Conservation (phyloP, 768 basidiomycete genomes). For the Solioccasus polychromus region DNA sequence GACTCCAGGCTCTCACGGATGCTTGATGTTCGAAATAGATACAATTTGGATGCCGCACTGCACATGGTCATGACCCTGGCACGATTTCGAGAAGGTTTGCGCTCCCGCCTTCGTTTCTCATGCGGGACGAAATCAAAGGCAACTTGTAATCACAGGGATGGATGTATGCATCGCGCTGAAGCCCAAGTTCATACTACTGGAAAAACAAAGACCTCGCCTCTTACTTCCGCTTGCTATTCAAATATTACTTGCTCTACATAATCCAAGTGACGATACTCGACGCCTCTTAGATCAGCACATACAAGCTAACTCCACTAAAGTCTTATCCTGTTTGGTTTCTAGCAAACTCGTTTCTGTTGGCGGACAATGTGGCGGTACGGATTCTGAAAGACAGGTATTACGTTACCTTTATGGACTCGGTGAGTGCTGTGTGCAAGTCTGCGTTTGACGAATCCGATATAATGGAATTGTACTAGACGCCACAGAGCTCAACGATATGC, state of each 20-base stretch:
- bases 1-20: slow-evolving; percentile 11
- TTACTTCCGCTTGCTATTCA: slow-evolving; percentile 23
- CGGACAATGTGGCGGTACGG: too few relatives aligned
- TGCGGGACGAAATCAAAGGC: too few relatives aligned
- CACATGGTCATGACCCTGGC: slow-evolving; percentile 17
- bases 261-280: slow-evolving; percentile 4
- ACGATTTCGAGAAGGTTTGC: slow-evolving; percentile 14
- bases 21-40: slow-evolving; percentile 13
- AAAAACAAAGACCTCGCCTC: slow-evolving; percentile 1
- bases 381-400: not conserved
- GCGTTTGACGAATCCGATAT: too few relatives aligned
- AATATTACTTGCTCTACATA: slow-evolving; percentile 13
- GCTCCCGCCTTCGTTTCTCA: too few relatives aligned
- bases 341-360: not conserved
- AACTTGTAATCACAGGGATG: not conserved
- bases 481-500: not conserved
- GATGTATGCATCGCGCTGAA: slow-evolving; percentile 4
- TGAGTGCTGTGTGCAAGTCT: not conserved
- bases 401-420: slow-evolving; percentile 17
- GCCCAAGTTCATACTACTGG: slow-evolving; percentile 13
- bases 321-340: slow-evolving; percentile 7
- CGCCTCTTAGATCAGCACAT: not conserved
- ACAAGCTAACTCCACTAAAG: slow-evolving; percentile 17
- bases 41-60: slow-evolving; percentile 13
- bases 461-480: slow-evolving; percentile 6